phyloP scores from a whole-genome alignment of 2,329 filamentous ascomycete genomes.

The Pleurostoma richardsiae region DNA sequence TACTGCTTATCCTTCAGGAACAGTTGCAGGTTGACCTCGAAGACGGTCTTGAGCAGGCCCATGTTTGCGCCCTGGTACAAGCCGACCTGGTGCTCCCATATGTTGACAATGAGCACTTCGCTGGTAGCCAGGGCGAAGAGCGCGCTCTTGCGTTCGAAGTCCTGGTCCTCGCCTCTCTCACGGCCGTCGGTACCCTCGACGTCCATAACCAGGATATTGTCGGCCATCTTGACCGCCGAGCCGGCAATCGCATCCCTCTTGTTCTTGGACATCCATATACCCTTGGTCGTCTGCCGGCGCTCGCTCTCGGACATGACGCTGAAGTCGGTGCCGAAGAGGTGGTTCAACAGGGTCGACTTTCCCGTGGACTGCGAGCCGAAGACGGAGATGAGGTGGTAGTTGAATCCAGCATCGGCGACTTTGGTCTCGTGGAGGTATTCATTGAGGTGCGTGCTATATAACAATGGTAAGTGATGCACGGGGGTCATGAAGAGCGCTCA shows the following conservation, averaged over 20 bases:
- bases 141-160: conserved; percentile 97
- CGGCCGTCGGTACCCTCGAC: conserved; percentile 96
- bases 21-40: conserved; percentile 95
- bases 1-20: conserved; percentile 95
- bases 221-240: conserved; percentile 67
- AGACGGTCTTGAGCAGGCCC: conserved; percentile 96
- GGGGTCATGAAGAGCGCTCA: conserved; percentile 1
- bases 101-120: conserved; percentile 96
- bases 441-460: conserved; percentile 64
- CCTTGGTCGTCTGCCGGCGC: conserved; percentile 94
- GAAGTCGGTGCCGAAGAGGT: conserved; percentile 93
- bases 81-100: conserved; percentile 98
- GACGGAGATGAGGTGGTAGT: conserved; percentile 98
- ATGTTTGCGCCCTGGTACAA: conserved; percentile 98
- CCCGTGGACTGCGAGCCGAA: conserved; percentile 98
- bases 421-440: conserved; percentile 76
- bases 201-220: conserved; percentile 99
- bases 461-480: too few relatives aligned
- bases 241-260: conserved; percentile 51
- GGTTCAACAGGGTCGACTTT: conserved; percentile 94
- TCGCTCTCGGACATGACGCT: conserved; percentile 96
- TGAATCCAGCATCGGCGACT: conserved; percentile 87
- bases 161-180: conserved; percentile 94
- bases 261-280: conserved; percentile 99
- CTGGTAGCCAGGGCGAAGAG: conserved; percentile 95